Evolutionary conservation across 345 rosid genomes (phyloP).

Genomic region (Kandelia obovata): DNA sequence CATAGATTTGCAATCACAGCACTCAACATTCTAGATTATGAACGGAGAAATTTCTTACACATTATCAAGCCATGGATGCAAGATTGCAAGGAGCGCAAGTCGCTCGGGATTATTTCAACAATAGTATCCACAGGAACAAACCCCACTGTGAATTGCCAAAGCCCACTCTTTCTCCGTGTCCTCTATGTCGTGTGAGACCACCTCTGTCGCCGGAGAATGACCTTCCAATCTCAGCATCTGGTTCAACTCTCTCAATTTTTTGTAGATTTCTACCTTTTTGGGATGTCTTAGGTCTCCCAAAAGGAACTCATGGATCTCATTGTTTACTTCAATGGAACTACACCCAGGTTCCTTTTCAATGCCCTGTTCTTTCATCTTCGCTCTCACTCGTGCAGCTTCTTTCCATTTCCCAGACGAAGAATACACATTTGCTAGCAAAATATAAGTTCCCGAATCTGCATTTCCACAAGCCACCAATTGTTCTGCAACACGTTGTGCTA

Average conservation of each 20-base stretch:
- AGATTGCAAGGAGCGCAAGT: too few species aligned
- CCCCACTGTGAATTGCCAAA: slow-evolving; percentile 33
- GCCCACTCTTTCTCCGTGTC: slow-evolving; percentile 37
- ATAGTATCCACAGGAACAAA: slow-evolving; percentile 38
- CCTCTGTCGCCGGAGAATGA: slow-evolving; percentile 33
- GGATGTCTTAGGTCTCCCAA: slow-evolving; percentile 51
- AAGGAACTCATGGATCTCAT: slow-evolving; percentile 54
- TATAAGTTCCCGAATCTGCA: slow-evolving; percentile 52
- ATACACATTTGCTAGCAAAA: slow-evolving; percentile 48
- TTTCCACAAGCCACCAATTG: slow-evolving; percentile 32
- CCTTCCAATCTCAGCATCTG: slow-evolving; percentile 32
- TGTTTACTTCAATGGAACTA: slow-evolving; percentile 55
- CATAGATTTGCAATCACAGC: too few species aligned
- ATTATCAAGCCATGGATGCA: too few species aligned
- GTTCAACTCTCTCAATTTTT: slow-evolving; percentile 49
- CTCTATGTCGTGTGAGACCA: slow-evolving; percentile 36
- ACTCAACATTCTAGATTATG: too few species aligned
- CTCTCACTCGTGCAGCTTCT: slow-evolving; percentile 47
- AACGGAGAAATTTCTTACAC: too few species aligned
- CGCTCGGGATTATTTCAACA: slow-evolving; percentile 20
- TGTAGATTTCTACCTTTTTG: slow-evolving; percentile 46
- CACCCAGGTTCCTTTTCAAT: slow-evolving; percentile 64
- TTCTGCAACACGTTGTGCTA: slow-evolving; percentile 46
- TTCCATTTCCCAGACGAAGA: slow-evolving; percentile 59
- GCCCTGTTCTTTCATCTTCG: slow-evolving; percentile 51